Percentiles rank a stretch among this genome's conserved stretches.
These are phyloP conservation scores for Lichtheimia ornata DNA, from an alignment of 371 early-diverging fungal species.

Conservation along the genomic window DNA sequence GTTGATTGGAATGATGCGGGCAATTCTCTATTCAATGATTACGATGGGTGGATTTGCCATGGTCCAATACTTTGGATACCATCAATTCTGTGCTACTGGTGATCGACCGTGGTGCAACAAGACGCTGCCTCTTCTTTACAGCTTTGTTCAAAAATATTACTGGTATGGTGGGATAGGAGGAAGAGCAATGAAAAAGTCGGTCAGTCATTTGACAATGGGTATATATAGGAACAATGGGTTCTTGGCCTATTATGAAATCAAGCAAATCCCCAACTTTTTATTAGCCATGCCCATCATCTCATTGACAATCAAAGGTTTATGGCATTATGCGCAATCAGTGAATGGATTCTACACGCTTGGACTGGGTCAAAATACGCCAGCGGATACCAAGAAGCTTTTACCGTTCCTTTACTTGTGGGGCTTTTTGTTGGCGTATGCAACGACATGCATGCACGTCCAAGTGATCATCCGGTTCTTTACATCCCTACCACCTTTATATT, in stretches of 20 bases:
- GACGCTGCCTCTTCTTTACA: slow-evolving; percentile 70
- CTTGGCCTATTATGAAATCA: slow-evolving; percentile 75
- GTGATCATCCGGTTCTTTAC: slow-evolving; percentile 89
- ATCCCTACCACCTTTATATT: slow-evolving; percentile 78
- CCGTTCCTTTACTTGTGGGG: slow-evolving; percentile 73
- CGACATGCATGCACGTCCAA: slow-evolving; percentile 87
- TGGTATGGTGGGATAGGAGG: slow-evolving; percentile 63
- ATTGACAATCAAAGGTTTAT: slow-evolving; percentile 64
- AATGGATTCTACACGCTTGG: slow-evolving; percentile 60
- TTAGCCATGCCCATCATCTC: slow-evolving; percentile 81
- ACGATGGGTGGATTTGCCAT: slow-evolving; percentile 59
- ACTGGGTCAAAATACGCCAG: not conserved
- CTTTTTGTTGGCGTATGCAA: slow-evolving; percentile 58
- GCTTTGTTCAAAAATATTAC: slow-evolving; percentile 85
- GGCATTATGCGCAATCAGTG: slow-evolving; percentile 57
- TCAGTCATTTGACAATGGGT: not conserved
- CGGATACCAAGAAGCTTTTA: not conserved
- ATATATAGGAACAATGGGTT: slow-evolving; percentile 78
- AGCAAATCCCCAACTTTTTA: slow-evolving; percentile 90
- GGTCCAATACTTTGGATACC: slow-evolving; percentile 76
- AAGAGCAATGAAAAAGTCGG: not conserved
- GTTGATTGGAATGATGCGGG: slow-evolving; percentile 26
- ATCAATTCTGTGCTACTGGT: slow-evolving; percentile 54
- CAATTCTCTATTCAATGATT: slow-evolving; percentile 42
- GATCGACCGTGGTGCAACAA: slow-evolving; percentile 75